Conservation (phyloP, 2,329 filamentous ascomycete genomes). For the Arthroderma sp. region DNA sequence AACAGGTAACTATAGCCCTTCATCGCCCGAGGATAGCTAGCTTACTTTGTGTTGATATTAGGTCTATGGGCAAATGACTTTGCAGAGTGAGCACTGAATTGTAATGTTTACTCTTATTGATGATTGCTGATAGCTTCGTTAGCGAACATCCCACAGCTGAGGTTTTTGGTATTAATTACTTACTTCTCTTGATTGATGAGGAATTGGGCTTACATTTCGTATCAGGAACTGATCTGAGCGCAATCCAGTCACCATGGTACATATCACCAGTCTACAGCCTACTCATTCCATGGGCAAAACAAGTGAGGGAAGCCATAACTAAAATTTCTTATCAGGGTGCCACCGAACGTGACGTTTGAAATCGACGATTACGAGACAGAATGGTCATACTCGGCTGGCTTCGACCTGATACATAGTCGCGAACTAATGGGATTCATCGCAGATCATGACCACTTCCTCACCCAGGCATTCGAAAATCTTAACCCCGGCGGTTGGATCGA, state of each 20-base stretch:
- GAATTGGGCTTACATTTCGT: neutral
- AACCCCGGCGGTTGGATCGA: conserved; percentile 42
- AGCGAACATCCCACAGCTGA: conserved; percentile 7
- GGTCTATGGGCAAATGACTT: conserved; percentile 12
- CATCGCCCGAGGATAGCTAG: no score
- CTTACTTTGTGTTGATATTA: neutral
- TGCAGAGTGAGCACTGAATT: conserved; percentile 8
- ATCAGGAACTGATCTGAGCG: conserved; percentile 11
- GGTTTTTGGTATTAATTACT: conserved; percentile 5
- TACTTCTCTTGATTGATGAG: neutral
- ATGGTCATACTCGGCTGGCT: conserved; percentile 28
- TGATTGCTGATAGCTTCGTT: neutral
- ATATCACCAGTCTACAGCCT: conserved; percentile 12
- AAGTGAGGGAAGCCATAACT: neutral
- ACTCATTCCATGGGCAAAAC: neutral
- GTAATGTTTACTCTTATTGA: neutral
- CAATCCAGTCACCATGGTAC: conserved; percentile 11
- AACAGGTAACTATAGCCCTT: conserved; percentile 28
- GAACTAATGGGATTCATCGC: conserved; percentile 16
- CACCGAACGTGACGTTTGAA: conserved; percentile 41
- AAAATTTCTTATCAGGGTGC: conserved; percentile 24
- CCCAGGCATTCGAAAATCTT: conserved; percentile 27
- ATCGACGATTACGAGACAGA: conserved; percentile 34
- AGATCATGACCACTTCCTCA: conserved; percentile 17
- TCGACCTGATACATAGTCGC: conserved; percentile 31